Percentiles rank a stretch among this genome's conserved stretches.
These are phyloP conservation scores for Candida neerlandica DNA, from an alignment of 1,139 yeast species.

Conservation along the genomic window DNA sequence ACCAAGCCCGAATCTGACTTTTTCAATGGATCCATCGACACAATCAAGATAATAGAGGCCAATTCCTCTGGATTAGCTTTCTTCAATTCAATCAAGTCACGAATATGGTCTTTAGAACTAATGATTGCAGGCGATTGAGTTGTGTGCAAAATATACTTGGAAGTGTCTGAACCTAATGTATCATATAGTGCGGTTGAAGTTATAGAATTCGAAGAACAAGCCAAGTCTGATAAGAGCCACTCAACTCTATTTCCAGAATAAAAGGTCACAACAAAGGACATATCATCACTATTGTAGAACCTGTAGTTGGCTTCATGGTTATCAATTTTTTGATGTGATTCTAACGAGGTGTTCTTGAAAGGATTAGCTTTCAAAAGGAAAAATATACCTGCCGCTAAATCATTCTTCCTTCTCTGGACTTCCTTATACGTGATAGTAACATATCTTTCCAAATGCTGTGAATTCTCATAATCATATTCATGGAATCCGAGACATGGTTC, in stretches of 20 bases:
- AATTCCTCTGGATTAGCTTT: slow-evolving; percentile 25
- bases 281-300: slow-evolving; percentile 24
- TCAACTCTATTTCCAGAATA: slow-evolving; percentile 40
- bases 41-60: slow-evolving; percentile 29
- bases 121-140: slow-evolving; percentile 41
- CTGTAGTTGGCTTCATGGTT: slow-evolving; percentile 26
- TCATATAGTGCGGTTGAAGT: slow-evolving; percentile 45
- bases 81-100: slow-evolving; percentile 30
- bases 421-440: slow-evolving; percentile 24
- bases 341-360: slow-evolving; percentile 24
- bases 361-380: slow-evolving; percentile 32
- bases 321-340: slow-evolving; percentile 30
- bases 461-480: slow-evolving; percentile 32
- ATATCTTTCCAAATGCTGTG: slow-evolving; percentile 23
- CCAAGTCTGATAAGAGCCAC: slow-evolving; percentile 43
- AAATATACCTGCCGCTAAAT: slow-evolving; percentile 37
- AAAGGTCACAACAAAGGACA: slow-evolving; percentile 38
- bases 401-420: slow-evolving; percentile 23
- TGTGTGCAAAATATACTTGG: slow-evolving; percentile 34
- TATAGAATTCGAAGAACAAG: slow-evolving; percentile 37
- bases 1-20: slow-evolving; percentile 22
- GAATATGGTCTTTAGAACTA: slow-evolving; percentile 34
- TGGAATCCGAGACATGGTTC: slow-evolving; percentile 34
- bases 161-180: slow-evolving; percentile 39
- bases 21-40: slow-evolving; percentile 40